Conservation (phyloP, 345 rosid genomes). For the Populus simonii region DNA sequence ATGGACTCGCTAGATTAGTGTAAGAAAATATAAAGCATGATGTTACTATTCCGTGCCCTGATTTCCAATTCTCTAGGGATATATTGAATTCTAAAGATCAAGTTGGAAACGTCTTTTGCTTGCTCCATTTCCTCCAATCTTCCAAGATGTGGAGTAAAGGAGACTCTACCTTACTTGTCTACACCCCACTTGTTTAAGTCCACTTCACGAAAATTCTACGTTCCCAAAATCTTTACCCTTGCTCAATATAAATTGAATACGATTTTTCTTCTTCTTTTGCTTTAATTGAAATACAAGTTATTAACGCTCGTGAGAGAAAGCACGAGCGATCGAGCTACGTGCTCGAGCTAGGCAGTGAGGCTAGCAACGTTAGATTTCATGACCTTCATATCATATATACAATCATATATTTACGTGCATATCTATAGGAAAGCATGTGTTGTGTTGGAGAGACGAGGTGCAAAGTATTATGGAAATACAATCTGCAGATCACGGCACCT, state of each 20-base stretch:
- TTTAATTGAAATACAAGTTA: neutral
- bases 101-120: constrained; percentile 6
- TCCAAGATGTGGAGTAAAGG: neutral
- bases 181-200: neutral
- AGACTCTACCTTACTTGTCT: neutral
- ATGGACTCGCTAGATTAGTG: neutral
- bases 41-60: neutral
- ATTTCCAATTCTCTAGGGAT: neutral
- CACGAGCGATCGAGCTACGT: neutral
- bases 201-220: neutral
- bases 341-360: neutral
- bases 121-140: neutral
- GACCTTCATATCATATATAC: no score
- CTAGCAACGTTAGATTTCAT: neutral
- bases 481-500: no score
- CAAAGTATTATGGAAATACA: no score
- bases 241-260: neutral
- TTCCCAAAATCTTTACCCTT: neutral
- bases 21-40: neutral
- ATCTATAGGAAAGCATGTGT: neutral
- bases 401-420: neutral
- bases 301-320: neutral
- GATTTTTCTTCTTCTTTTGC: neutral
- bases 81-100: neutral
- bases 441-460: neutral